Base-by-base conservation (phyloP, 2,329 filamentous ascomycete genomes). In the Stachybotrys echinatus region DNA sequence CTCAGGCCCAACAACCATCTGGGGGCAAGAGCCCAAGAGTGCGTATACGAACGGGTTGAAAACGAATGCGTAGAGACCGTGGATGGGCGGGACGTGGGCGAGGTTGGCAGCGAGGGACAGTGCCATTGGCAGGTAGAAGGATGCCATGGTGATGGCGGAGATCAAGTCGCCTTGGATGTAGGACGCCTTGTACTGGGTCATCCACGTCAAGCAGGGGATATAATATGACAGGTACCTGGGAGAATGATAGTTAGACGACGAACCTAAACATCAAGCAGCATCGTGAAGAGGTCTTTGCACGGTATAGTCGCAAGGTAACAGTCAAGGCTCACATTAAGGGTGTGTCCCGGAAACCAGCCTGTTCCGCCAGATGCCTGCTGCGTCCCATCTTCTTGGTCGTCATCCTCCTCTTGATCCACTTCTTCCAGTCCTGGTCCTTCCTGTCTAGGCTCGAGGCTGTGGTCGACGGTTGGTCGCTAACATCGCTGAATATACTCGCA, bases 101-200 rank as follows among this genome's bases (percentile, higher is more conserved):
- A 99, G 83, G 63, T 97, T 97, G 39, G 89, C 84, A 49, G 94
- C 91, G 55, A 95, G 87, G 0, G 94, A 97, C 14, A 99, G 80
- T 0, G 91, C 88, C 92, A 99, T 96, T 47, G 94, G 94, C 37
- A 99, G 87, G 67, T 99, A 99, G 73, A 99, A 94, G 22, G 92
- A 96, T n/a, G 92, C 89, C 74, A 99, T 87, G n/a, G 94, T 97
- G 54, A 97, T 67, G 45, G 92, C 92, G 8, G 92, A 87, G 14
- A 95, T 76, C 18, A 97, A 72, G 67, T 99, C 94, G 45, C 94
- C 94, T 58, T 86, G 83, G 45, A 97, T 69, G 68, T 89, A 96
- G 4, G 83, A 80, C 79, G 83, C 85, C 58, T 81, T 83, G 69
- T 99, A 99, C 70, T 96, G 89, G 48, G 76, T 78, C 54, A 95